Conservation (phyloP, 2,329 filamentous ascomycete genomes). For the Monosporascus sp. region DNA sequence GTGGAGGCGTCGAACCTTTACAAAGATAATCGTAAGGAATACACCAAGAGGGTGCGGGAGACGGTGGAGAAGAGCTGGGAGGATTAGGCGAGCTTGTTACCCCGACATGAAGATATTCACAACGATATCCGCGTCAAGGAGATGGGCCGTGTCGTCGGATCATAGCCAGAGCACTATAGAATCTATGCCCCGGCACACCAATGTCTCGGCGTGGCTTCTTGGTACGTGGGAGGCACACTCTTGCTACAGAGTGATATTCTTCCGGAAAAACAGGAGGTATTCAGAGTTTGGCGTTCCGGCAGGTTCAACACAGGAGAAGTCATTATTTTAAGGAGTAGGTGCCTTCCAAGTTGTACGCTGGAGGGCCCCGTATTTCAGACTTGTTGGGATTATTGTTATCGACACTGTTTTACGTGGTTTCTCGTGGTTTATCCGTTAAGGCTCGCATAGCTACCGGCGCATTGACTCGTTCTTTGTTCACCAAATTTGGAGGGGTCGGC, state of each 20-base stretch:
- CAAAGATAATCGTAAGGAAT: conserved; percentile 96
- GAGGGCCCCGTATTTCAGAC: background rate
- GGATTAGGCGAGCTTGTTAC: conserved; percentile 48
- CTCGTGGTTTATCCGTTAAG: background rate
- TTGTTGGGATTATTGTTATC: background rate
- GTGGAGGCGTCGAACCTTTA: conserved; percentile 97
- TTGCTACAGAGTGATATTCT: background rate
- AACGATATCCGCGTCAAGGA: background rate
- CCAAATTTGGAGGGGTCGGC: background rate
- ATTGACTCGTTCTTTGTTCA: background rate
- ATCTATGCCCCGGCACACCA: background rate
- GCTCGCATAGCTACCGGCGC: background rate
- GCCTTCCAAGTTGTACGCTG: background rate
- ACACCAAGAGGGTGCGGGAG: conserved; percentile 89
- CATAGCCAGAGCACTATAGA: background rate
- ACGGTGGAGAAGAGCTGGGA: conserved; percentile 99
- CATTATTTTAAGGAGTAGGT: background rate
- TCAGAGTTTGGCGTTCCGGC: background rate
- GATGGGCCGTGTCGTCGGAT: background rate
- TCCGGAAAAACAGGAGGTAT: background rate
- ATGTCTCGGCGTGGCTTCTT: no score
- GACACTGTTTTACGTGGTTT: background rate
- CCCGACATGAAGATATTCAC: background rate
- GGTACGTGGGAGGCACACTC: background rate
- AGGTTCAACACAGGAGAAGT: background rate